Conservation (phyloP, 2,329 filamentous ascomycete species). For the Peltaster fructicola region DNA sequence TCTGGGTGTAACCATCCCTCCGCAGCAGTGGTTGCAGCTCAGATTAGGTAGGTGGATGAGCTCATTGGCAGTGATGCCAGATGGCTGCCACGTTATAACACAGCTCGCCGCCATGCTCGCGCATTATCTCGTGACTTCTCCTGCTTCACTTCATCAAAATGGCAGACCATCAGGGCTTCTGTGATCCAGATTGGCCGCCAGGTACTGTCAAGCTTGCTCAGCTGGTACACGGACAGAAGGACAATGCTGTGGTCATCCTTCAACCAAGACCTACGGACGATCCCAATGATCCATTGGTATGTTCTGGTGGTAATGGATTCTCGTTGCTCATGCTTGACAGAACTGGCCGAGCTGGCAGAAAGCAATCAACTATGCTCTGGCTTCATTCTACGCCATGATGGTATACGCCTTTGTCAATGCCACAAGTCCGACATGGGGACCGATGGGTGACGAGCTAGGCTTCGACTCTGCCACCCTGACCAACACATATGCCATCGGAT, state of each 20-base stretch:
- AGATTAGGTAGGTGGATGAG: no score
- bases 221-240: no score
- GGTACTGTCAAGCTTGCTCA: background rate
- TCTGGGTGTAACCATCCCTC: no score
- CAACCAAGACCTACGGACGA: conserved; percentile 21
- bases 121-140: no score
- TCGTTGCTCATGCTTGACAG: conserved; percentile 8
- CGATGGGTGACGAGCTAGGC: conserved; percentile 25
- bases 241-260: conserved; percentile 16
- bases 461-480: conserved; percentile 27
- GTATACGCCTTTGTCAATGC: conserved; percentile 26
- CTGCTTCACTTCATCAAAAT: no score
- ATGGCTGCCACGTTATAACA: no score
- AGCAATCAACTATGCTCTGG: conserved; percentile 24
- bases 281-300: conserved; percentile 23
- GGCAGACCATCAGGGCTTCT: no score
- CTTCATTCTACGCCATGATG: conserved; percentile 25
- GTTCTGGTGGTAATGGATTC: conserved; percentile 4
- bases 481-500: conserved; percentile 28
- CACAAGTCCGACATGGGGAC: conserved; percentile 26
- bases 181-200: background rate
- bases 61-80: no score
- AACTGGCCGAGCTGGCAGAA: conserved; percentile 30
- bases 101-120: no score
- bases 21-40: no score